Evolutionary conservation across 2,329 filamentous ascomycete species (phyloP).

Genomic region (Biscogniauxia sp.): DNA sequence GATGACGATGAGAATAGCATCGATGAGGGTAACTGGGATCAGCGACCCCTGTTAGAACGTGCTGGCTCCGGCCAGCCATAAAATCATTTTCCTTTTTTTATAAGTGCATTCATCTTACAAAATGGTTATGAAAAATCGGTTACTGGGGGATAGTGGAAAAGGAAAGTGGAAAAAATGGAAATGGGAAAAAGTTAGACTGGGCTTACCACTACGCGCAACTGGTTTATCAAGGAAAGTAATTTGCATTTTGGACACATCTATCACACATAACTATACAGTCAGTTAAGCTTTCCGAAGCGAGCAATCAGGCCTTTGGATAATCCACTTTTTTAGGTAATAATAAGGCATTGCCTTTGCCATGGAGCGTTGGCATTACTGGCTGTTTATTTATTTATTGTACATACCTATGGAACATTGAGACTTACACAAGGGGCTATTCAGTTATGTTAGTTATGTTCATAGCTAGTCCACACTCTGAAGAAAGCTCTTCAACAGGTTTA

Average conservation of each 20-base stretch:
- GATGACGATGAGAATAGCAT: slow-evolving; percentile 20
- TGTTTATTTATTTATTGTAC: not conserved
- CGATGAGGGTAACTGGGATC: slow-evolving; percentile 27
- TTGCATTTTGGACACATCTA: not conserved
- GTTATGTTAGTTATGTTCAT: not conserved
- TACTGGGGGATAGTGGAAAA: not conserved
- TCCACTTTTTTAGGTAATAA: not conserved
- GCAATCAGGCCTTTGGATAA: not conserved
- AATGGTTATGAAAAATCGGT: not conserved
- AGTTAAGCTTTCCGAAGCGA: not conserved
- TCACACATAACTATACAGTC: not conserved
- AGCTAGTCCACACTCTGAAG: not conserved
- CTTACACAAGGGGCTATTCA: not conserved
- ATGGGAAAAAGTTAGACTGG: not conserved
- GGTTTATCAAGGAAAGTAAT: not conserved
- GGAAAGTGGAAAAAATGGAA: not conserved
- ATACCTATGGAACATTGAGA: not conserved
- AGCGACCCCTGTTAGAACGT: slow-evolving; percentile 31
- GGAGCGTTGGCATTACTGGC: not conserved
- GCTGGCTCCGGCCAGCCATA: slow-evolving; percentile 23
- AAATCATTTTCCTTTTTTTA: not conserved
- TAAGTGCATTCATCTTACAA: not conserved
- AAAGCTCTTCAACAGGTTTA: not conserved
- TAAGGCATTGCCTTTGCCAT: not conserved
- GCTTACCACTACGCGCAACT: not conserved